phyloP scores from a whole-genome alignment of 2,329 filamentous ascomycete species.

The Phoma sp. region DNA sequence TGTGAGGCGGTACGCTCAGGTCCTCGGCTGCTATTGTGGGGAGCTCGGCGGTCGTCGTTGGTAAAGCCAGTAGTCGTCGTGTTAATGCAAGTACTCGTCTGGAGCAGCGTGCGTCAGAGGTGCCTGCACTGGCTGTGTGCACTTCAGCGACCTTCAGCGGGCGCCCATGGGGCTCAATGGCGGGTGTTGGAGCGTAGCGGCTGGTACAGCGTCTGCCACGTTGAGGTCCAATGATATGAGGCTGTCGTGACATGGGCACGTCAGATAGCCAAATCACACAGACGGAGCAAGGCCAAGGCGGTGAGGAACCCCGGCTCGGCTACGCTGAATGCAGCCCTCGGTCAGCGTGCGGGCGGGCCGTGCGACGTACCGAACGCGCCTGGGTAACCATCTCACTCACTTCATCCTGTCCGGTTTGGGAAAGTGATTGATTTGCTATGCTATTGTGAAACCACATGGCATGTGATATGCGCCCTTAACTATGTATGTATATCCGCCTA shows the following conservation, averaged over 20 bases:
- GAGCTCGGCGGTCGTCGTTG: constrained; percentile 19
- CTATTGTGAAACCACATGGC: background rate
- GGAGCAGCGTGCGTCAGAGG: constrained; percentile 4
- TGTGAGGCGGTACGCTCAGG: background rate
- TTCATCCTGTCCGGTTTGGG: background rate
- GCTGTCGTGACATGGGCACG: constrained; percentile 14
- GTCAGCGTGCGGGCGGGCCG: constrained; percentile 31
- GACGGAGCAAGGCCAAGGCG: constrained; percentile 28
- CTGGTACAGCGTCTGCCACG: constrained; percentile 43
- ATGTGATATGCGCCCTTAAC: background rate
- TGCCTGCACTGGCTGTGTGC: background rate
- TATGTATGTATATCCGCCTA: background rate
- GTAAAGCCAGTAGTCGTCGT: too few species aligned
- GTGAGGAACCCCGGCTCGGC: too few species aligned
- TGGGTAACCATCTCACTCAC: background rate
- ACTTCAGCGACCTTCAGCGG: constrained; percentile 27
- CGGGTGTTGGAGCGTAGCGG: constrained; percentile 25
- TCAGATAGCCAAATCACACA: constrained; percentile 32
- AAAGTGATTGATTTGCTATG: background rate
- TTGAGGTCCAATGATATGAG: constrained; percentile 42
- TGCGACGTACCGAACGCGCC: constrained; percentile 21
- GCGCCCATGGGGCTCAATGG: constrained; percentile 43
- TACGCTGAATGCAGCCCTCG: constrained; percentile 38
- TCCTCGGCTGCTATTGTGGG: too few species aligned
- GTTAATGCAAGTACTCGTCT: too few species aligned